Conservation (phyloP, 1,284 basidiomycete genomes). For the Jaminaea rosea region DNA sequence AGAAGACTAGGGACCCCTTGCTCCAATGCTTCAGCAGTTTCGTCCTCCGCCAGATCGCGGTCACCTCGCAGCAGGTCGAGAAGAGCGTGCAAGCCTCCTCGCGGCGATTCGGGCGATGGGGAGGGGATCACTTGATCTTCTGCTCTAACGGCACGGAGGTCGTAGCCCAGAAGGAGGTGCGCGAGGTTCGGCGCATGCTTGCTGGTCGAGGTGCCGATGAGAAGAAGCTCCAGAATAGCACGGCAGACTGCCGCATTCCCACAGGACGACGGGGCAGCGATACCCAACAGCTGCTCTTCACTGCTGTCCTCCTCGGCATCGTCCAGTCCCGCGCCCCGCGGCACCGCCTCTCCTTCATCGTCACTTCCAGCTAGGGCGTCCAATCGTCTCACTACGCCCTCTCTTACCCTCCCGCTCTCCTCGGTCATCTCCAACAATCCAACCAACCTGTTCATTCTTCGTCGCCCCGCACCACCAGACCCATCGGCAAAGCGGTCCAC, state of each 20-base stretch:
- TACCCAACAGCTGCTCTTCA: slow-evolving; percentile 54
- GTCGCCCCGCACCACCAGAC: slow-evolving; percentile 23
- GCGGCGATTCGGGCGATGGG: slow-evolving; percentile 51
- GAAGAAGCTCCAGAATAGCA: slow-evolving; percentile 75
- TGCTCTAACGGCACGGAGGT: slow-evolving; percentile 51
- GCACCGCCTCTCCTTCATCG: slow-evolving; percentile 28
- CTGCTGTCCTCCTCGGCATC: slow-evolving; percentile 32
- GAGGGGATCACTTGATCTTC: slow-evolving; percentile 50
- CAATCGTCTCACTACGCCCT: slow-evolving; percentile 66
- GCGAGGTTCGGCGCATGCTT: slow-evolving; percentile 72
- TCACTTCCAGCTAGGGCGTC: slow-evolving; percentile 49
- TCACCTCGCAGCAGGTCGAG: slow-evolving; percentile 67
- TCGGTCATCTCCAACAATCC: slow-evolving; percentile 71
- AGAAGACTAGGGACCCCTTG: slow-evolving; percentile 13
- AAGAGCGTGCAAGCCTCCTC: slow-evolving; percentile 61
- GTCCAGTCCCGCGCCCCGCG: too few species aligned
- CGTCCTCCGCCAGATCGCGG: not conserved
- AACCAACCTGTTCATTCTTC: slow-evolving; percentile 57
- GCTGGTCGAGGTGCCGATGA: slow-evolving; percentile 63
- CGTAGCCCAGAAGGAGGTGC: slow-evolving; percentile 78
- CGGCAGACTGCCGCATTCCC: slow-evolving; percentile 62
- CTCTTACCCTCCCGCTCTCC: slow-evolving; percentile 76
- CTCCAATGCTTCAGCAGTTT: not conserved
- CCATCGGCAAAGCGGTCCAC: slow-evolving; percentile 53
- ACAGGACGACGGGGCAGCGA: slow-evolving; percentile 45